Evolutionary conservation across 2,329 filamentous ascomycete genomes (phyloP).

Genomic region (Pseudocercospora macadamiae): DNA sequence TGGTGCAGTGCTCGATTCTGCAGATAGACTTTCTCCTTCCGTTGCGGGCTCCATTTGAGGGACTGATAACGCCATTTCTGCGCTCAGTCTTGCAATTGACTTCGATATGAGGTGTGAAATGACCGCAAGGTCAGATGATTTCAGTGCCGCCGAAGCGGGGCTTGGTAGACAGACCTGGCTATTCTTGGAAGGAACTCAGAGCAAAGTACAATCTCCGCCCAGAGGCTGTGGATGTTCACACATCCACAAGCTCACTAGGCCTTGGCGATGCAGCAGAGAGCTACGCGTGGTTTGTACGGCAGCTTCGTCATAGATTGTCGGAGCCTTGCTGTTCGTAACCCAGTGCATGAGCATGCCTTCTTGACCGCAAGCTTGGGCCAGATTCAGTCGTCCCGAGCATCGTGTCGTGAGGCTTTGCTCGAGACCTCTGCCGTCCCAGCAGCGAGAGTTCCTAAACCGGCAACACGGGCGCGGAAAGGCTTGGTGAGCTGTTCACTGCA

Average conservation of each 20-base stretch:
- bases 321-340: neutral
- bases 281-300: neutral
- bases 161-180: neutral
- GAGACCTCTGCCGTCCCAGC: neutral
- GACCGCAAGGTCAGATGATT: too few relatives aligned
- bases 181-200: neutral
- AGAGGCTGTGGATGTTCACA: neutral
- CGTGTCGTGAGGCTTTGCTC: neutral
- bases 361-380: neutral
- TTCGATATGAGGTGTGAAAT: neutral
- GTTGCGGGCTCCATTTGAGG: neutral
- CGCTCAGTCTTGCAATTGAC: neutral
- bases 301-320: neutral
- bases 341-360: neutral
- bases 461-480: neutral
- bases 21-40: too few relatives aligned
- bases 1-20: neutral
- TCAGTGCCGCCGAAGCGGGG: neutral
- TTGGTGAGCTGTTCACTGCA: neutral
- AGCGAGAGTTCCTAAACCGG: neutral
- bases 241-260: neutral
- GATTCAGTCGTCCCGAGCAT: neutral
- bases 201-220: neutral
- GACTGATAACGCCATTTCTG: neutral
- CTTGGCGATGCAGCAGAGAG: neutral